Base-by-base conservation (phyloP, 805 yeast species). In the Wickerhamiella domercqiae region DNA sequence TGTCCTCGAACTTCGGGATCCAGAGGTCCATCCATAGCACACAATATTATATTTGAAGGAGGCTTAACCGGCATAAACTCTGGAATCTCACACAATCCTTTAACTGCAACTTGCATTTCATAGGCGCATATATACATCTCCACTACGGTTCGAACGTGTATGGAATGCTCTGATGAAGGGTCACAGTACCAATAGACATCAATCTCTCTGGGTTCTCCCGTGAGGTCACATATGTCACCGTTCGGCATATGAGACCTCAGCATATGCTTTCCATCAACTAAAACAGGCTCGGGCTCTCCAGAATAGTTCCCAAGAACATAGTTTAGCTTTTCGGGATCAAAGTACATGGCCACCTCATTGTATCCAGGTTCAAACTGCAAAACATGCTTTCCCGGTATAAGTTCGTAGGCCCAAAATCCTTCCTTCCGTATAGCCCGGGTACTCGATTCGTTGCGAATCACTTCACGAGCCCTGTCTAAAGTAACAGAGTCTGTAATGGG, bases 181-280 rank as follows among this genome's bases (percentile, higher is more conserved):
- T 67, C 68, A 53, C 87, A 78, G 25, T 62, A 59, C 50, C 70
- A 76, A 35, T 66, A 66, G 4, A 78, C 56, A 39, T 75, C 78
- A 3, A 70, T 59, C 3, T 61, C 50, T 37, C 87, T 63, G 2
- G 68, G 68, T 20, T 56, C 51, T 2, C 63, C 63, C 0, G 80
- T 75, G 33, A 73, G 51, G 47, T 73, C 80, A 55, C 90, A 78
- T 3, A 59, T 37, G 16, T 67, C 67, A 6, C 87, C 90, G 53
- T 57, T 39, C 41, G 56, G 57, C 52, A 35, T 43, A 21, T 21
- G 21, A 5, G 38, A 40, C 24, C 20, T 26, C 32, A 47, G 29
- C 39, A 41, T 39, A 32, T 39, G 33, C 33, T 29, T 19, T 22
- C 41, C 48, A 11, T 34, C 39, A 2, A 43, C 40, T n/a, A 37